Evolutionary conservation across 2,329 filamentous ascomycete genomes (phyloP).

Genomic region (Cercospora nicotianae): DNA sequence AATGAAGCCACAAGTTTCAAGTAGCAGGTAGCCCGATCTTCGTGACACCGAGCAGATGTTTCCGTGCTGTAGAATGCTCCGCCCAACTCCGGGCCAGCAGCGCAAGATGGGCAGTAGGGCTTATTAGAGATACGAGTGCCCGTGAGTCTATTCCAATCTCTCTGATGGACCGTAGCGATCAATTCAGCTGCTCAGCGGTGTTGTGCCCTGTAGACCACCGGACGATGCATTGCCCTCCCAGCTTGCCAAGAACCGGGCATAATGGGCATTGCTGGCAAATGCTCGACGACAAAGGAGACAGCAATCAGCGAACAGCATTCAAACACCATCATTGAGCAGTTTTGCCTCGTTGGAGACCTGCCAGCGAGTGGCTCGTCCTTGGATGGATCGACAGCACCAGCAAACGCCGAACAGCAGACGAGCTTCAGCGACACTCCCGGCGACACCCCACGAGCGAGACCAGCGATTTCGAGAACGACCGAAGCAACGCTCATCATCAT

Average conservation of each 20-base stretch:
- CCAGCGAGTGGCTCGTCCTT: not conserved
- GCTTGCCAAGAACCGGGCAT: not conserved
- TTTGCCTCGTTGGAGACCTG: not conserved
- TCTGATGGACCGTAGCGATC: not conserved
- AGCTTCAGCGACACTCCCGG: not conserved
- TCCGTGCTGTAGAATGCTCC: not conserved
- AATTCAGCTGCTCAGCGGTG: not conserved
- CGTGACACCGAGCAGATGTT: not conserved
- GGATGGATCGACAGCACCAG: not conserved
- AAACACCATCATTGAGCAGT: not conserved
- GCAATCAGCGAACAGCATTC: slow-evolving; percentile 1
- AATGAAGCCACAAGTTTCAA: not conserved
- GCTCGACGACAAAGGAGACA: not conserved
- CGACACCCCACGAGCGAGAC: not conserved
- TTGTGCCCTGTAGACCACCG: not conserved
- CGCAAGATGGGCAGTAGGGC: not conserved
- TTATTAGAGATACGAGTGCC: not conserved
- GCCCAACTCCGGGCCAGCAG: not conserved
- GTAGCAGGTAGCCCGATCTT: not conserved
- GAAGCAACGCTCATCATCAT: not conserved
- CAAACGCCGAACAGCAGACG: not conserved
- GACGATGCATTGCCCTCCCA: not conserved
- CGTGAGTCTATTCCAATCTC: not conserved
- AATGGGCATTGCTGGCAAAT: not conserved
- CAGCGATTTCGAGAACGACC: not conserved